Evolutionary conservation across 805 yeast genomes (phyloP), one percentile per base, ranked within the genome.

Genomic region (Candida krabiensis): DNA sequence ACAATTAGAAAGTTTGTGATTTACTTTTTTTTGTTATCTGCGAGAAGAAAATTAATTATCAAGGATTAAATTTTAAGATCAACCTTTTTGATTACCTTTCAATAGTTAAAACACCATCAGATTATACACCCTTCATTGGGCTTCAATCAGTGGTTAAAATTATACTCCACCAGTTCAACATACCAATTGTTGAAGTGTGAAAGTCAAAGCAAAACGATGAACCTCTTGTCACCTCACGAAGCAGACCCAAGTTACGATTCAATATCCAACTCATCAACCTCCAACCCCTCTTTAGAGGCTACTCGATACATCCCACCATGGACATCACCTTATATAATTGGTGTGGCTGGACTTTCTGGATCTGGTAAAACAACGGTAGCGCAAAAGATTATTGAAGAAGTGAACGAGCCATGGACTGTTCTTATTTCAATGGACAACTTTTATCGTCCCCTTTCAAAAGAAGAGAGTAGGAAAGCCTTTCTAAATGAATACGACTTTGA

Each of bases 281-380:
- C 43, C 14, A 28, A 39, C 11, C 38, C 49, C 2, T 46, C 44
- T 30, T 30, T 50, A 30, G 40, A 45, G 35, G 58, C 55, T 5
- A 37, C 43, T 4, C 54, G 52, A 18, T 85, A 84, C 50, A 70
- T 75, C 6, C 95, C 95, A 5, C 95, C 95, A n/a, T 86, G 95
- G 95, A 78, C 80, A 2, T 81, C 84, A 35, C 95, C 95, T 0
- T 86, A 85, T 51, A 77, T 86, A 35, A 86, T 86, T 47, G 95
- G 95, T n/a, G 75, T 86, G 14, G 95, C 95, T 0, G 95, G 96
- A 1, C 73, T 79, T 18, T 78, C 86, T 12, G 95, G 98, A 2
- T 86, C 96, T 0, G 99, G 99, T 2, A 91, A 91, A 58, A 91
- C 98, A 0, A 83, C 95, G 24, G 87, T 93, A 14, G 93, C 97